Conservation (phyloP, 1,284 basidiomycete genomes). For the Apiotrichum brassicae region DNA sequence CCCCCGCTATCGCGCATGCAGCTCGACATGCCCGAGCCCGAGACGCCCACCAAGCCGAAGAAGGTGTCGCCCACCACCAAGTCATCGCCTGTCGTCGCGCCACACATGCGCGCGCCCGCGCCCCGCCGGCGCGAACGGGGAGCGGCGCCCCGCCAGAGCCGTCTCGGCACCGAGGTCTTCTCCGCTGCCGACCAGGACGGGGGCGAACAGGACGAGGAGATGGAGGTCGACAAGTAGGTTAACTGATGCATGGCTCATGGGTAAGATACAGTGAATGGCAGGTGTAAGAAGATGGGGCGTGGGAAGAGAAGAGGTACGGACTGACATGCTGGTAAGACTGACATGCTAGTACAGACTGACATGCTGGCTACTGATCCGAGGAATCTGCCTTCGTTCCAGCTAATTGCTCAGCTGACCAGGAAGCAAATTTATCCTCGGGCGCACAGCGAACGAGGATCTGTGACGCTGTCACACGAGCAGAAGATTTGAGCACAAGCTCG, state of each 20-base stretch:
- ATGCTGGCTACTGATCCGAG: too few species aligned
- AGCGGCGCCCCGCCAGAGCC: slow-evolving; percentile 29
- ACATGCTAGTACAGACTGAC: too few species aligned
- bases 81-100: background rate
- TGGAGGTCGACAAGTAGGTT: slow-evolving; percentile 33
- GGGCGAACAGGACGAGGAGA: slow-evolving; percentile 15
- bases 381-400: too few species aligned
- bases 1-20: slow-evolving; percentile 29
- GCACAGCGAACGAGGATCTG: too few species aligned
- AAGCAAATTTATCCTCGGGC: too few species aligned
- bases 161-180: slow-evolving; percentile 38
- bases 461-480: too few species aligned
- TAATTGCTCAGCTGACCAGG: too few species aligned
- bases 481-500: too few species aligned
- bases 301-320: too few species aligned
- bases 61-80: background rate
- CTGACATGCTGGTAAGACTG: too few species aligned
- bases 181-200: slow-evolving; percentile 23
- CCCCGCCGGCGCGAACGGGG: slow-evolving; percentile 18
- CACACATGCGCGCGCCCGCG: slow-evolving; percentile 4
- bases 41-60: slow-evolving; percentile 13
- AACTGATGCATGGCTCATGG: background rate
- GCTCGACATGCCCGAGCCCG: background rate
- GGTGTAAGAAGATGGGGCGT: too few species aligned
- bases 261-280: too few species aligned